Evolutionary conservation across 345 rosid species (phyloP), one percentile per base, ranked within the genome.

Genomic region (Bretschneidera sinensis): DNA sequence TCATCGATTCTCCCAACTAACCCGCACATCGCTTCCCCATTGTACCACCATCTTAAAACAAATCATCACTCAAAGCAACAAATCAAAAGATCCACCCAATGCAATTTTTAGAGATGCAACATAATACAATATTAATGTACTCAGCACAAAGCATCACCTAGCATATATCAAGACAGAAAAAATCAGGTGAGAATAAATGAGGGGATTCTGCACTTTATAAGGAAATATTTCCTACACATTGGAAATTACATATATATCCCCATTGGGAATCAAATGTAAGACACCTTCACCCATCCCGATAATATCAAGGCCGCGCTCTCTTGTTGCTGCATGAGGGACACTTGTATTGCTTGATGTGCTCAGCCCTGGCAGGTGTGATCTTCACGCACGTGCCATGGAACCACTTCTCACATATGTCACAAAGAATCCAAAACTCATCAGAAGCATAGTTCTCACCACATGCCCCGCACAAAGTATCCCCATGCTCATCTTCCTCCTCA

Each of bases 251-350:
- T 43, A 58, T n/a, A n/a, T 11, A 67, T 22, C 54, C 68, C 23
- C 28, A 62, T 58, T 47, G 28, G 54, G 35, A 21, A 59, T 55
- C 21, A 52, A 23, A 62, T 14, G 47, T 9, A 33, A 52, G 60
- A 60, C 69, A 21, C 13, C 28, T 52, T 18, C 15, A 19, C 48
- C 59, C 22, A 39, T 54, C 76, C n/a, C n/a, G 55, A 48, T 8
- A 5, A 35, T 2, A 60, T 81, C 78, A 86, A 33, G 87, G 78
- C 51, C 94, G 75, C 11, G 76, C 84, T 79, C 89, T 83, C 76
- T 89, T 89, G 85, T 75, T 82, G 77, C 76, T 89, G 83, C 96
- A 89, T n/a, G 89, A 70, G 17, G 96, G 89, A 68, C 96, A 89
- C 60, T 86, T 86, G 82, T 86, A 86, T 49, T 83, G 91, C 78